Evolutionary conservation across 352 stramenopile genomes (phyloP), one percentile per base, ranked within the genome.

Genomic region (Globisporangium megalacanthum): DNA sequence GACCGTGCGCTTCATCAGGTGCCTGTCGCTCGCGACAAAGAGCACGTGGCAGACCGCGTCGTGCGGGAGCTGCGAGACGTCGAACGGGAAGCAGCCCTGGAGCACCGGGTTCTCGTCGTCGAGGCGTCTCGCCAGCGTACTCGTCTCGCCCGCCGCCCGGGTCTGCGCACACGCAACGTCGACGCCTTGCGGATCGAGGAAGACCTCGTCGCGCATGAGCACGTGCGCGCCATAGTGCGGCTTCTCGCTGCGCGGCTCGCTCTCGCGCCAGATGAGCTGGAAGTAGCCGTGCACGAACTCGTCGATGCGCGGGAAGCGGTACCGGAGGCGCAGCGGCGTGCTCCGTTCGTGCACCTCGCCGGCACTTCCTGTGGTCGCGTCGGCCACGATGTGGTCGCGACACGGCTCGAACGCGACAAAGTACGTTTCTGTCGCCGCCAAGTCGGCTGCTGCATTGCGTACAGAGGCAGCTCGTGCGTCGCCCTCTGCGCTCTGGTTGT

Each of bases 201-300:
- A 66, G 6, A 77, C 49, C 42, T 78, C 71, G 54, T 87, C 77
- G 1, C 66, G 64, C 19, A 87, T 65, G 11, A 70, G 64, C 17
- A 82, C 46, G 29, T 67, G 66, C 10, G 58, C 31, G 29, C 83
- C 72, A 42, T 85, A 87, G 52, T 78, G 62, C 15, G 77, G 77
- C 52, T 85, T 66, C 31, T 85, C 72, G 29, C 72, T 83, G 17
- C 75, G 65, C 44, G 77, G 63, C 20, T 88, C 68, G 22, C 69
- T 64, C 39, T 64, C 52, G 13, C 77, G 66, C 77, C 77, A 88
- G n/a, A 88, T 75, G 9, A 88, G 52, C 62, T 88, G 77, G 49
- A 88, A 84, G 66, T 88, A 88, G 17, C 77, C 77, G 49, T 79
- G 61, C 10, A 84, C 15, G 44, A 86, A 74, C 6, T 60, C 52